These are phyloP conservation scores for Pichia sp. DNA, from an alignment of 1,139 yeast species.

Conservation along the genomic window DNA sequence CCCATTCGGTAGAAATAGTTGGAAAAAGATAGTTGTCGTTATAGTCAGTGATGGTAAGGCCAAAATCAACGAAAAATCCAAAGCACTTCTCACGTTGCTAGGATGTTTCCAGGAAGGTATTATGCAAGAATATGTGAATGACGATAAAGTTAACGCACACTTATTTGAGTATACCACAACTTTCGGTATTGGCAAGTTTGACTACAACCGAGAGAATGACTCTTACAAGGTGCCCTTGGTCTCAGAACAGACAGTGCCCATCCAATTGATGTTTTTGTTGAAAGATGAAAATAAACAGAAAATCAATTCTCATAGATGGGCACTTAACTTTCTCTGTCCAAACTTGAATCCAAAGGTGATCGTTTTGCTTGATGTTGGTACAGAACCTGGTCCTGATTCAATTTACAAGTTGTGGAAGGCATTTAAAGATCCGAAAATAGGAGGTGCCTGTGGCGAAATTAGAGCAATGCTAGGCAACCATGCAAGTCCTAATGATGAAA, in stretches of 20 bases:
- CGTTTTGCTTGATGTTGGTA: slow-evolving; percentile 73
- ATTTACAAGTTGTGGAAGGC: slow-evolving; percentile 71
- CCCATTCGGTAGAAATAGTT: slow-evolving; percentile 71
- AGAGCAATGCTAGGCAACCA: slow-evolving; percentile 53
- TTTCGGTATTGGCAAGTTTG: slow-evolving; percentile 47
- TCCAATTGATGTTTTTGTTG: slow-evolving; percentile 67
- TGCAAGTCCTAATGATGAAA: slow-evolving; percentile 35
- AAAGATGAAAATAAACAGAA: slow-evolving; percentile 72
- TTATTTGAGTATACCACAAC: slow-evolving; percentile 75
- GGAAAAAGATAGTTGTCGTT: slow-evolving; percentile 73
- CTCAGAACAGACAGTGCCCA: slow-evolving; percentile 56
- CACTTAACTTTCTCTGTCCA: slow-evolving; percentile 72
- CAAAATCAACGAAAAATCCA: slow-evolving; percentile 59
- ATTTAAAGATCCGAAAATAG: slow-evolving; percentile 66
- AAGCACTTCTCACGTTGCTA: slow-evolving; percentile 57
- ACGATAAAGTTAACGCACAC: slow-evolving; percentile 62
- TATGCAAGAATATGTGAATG: slow-evolving; percentile 71
- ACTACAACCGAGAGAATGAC: slow-evolving; percentile 38
- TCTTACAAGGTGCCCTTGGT: slow-evolving; percentile 37
- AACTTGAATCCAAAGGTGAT: slow-evolving; percentile 64
- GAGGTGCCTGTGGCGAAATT: slow-evolving; percentile 88
- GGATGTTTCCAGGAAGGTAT: slow-evolving; percentile 79
- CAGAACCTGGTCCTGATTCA: slow-evolving; percentile 67
- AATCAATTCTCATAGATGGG: slow-evolving; percentile 82
- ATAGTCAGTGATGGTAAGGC: slow-evolving; percentile 71